Evolutionary conservation across 495 filamentous ascomycete species (phyloP).

Genomic region (Penicillium macrosclerotiorum): DNA sequence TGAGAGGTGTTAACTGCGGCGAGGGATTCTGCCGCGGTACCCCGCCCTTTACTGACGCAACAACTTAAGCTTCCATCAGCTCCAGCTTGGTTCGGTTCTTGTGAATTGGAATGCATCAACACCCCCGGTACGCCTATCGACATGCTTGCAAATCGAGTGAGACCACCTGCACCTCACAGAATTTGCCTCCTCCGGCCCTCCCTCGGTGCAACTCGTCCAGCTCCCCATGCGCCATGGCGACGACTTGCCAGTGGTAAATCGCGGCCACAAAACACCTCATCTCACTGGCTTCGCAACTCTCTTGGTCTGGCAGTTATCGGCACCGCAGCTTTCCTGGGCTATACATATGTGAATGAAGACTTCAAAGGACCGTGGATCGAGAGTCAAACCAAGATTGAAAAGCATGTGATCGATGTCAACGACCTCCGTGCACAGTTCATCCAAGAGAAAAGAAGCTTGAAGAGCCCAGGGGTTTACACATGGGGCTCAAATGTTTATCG

Average conservation of each 20-base stretch:
- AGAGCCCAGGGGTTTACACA: slow-evolving; percentile 84
- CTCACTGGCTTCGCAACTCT: slow-evolving; percentile 37
- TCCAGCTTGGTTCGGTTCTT: too few species aligned
- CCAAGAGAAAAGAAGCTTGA: slow-evolving; percentile 84
- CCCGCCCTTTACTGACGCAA: slow-evolving; percentile 39
- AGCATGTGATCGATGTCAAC: slow-evolving; percentile 37
- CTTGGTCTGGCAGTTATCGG: slow-evolving; percentile 36
- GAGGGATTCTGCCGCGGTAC: slow-evolving; percentile 35
- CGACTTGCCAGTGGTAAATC: slow-evolving; percentile 34
- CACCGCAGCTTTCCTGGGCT: slow-evolving; percentile 34
- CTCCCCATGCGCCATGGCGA: slow-evolving; percentile 26
- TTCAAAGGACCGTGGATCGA: slow-evolving; percentile 19
- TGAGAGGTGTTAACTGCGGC: slow-evolving; percentile 20
- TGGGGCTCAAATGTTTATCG: slow-evolving; percentile 89
- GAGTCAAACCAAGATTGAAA: slow-evolving; percentile 13
- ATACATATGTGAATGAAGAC: slow-evolving; percentile 31
- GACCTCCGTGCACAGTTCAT: slow-evolving; percentile 73
- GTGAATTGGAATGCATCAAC: too few species aligned
- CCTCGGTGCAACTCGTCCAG: slow-evolving; percentile 13
- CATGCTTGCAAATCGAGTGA: slow-evolving; percentile 33
- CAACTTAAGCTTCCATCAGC: slow-evolving; percentile 21
- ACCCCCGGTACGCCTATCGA: slow-evolving; percentile 9
- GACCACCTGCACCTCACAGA: slow-evolving; percentile 22
- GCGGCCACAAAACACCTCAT: slow-evolving; percentile 9
- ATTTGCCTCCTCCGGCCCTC: slow-evolving; percentile 19